These are phyloP conservation scores for Sonneratia alba DNA, from an alignment of 345 rosid genomes.

Conservation along the genomic window DNA sequence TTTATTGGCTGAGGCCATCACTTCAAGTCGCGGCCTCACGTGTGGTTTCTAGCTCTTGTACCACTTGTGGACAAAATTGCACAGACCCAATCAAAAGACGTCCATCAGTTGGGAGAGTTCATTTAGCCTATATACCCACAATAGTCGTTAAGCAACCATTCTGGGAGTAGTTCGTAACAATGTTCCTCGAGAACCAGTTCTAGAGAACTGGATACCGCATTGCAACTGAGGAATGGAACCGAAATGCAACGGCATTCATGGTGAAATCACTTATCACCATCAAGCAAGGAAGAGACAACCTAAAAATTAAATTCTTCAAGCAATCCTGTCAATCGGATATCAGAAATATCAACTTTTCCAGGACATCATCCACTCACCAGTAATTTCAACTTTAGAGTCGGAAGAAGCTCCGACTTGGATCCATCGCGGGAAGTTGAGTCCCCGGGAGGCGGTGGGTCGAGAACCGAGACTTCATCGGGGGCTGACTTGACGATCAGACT, in stretches of 20 bases:
- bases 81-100: no score
- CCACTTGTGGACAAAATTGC: no score
- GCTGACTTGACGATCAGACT: neutral
- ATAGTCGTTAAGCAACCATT: no score
- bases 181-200: neutral
- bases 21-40: no score
- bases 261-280: neutral
- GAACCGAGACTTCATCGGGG: neutral
- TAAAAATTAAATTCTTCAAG: neutral
- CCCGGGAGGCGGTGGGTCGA: neutral
- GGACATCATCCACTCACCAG: neutral
- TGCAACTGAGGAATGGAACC: neutral
- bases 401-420: neutral
- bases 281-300: neutral
- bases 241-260: neutral
- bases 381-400: constrained; percentile 3
- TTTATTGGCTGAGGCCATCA: no score
- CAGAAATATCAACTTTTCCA: neutral
- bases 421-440: neutral
- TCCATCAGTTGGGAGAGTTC: no score
- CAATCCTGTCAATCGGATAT: neutral
- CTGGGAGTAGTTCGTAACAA: no score
- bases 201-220: neutral
- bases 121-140: no score
- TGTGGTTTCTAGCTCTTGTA: no score